Conservation (phyloP, 371 early-diverging fungal species). For the Cokeromyces recurvatus region DNA sequence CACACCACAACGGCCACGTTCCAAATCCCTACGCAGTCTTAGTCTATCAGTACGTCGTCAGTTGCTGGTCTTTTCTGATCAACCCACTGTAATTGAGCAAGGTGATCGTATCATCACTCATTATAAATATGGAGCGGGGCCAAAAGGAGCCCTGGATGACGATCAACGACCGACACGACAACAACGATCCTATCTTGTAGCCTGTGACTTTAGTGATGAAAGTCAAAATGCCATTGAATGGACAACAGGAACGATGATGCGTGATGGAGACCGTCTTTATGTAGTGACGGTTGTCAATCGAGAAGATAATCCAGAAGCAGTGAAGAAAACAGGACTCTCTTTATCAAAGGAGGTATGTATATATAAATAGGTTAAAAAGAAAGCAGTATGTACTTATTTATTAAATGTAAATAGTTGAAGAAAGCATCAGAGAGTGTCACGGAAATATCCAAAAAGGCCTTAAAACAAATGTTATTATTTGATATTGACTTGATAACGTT, state of each 20-base stretch:
- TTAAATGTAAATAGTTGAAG: constrained; percentile 13
- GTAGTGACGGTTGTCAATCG: constrained; percentile 44
- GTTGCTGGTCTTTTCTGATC: constrained; percentile 26
- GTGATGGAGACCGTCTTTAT: constrained; percentile 51
- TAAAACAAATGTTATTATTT: constrained; percentile 38
- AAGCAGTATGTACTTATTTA: not conserved
- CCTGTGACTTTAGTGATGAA: constrained; percentile 43
- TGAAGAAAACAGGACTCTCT: constrained; percentile 22
- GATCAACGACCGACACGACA: constrained; percentile 3
- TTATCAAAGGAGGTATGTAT: constrained; percentile 21
- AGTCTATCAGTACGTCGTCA: constrained; percentile 7
- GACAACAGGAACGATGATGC: constrained; percentile 54
- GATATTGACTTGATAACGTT: constrained; percentile 45
- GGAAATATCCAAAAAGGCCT: constrained; percentile 23
- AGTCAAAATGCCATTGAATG: constrained; percentile 47
- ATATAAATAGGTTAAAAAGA: not conserved
- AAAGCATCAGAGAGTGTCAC: constrained; percentile 25
- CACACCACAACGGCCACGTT: not conserved
- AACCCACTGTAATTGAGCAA: constrained; percentile 6
- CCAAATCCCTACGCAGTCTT: constrained; percentile 13
- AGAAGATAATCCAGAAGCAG: constrained; percentile 36
- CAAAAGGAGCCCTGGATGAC: constrained; percentile 8
- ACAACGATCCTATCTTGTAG: constrained; percentile 29
- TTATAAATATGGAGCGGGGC: constrained; percentile 22
- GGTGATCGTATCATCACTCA: constrained; percentile 17